Evolutionary conservation across 83 land plant species (phyloP).

Genomic region (Diphasiastrum complanatum): DNA sequence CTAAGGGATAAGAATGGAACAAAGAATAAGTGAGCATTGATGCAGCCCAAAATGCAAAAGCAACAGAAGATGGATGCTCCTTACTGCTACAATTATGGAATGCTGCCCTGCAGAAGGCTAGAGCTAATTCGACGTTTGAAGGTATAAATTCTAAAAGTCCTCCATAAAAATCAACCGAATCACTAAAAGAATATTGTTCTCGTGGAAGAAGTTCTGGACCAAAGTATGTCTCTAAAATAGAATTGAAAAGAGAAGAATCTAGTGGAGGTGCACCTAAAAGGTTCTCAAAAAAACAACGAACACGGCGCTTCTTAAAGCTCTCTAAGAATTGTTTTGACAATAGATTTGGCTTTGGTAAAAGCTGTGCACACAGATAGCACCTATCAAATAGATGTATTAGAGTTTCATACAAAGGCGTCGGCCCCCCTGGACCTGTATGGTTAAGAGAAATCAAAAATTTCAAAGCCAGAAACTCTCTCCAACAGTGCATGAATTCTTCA

Average conservation of each 20-base stretch:
- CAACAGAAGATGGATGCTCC: conserved; percentile 3
- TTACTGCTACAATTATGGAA: not conserved
- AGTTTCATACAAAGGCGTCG: not conserved
- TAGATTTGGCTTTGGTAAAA: conserved; percentile 21
- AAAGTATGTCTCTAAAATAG: conserved; percentile 46
- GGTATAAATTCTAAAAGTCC: conserved; percentile 52
- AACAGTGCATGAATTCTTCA: conserved; percentile 45
- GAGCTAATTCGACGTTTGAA: conserved; percentile 52
- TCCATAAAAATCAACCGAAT: conserved; percentile 55
- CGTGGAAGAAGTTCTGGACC: conserved; percentile 61
- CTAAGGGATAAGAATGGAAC: conserved; percentile 48
- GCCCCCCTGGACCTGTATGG: conserved; percentile 11
- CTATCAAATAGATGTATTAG: conserved; percentile 33
- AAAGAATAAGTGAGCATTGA: conserved; percentile 58
- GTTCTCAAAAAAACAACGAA: conserved; percentile 42
- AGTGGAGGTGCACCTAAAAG: conserved; percentile 49
- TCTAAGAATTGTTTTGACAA: conserved; percentile 43
- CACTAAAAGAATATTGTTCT: conserved; percentile 30
- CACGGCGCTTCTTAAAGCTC: conserved; percentile 48
- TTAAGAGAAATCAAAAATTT: not conserved
- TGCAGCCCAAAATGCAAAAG: conserved; percentile 55
- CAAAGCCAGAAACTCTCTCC: conserved; percentile 50
- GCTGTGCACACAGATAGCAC: conserved; percentile 34
- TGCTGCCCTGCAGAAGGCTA: conserved; percentile 42
- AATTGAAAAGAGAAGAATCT: conserved; percentile 51